Evolutionary conservation across 2,329 filamentous ascomycete species (phyloP).

Genomic region (Colletotrichum liriopes): DNA sequence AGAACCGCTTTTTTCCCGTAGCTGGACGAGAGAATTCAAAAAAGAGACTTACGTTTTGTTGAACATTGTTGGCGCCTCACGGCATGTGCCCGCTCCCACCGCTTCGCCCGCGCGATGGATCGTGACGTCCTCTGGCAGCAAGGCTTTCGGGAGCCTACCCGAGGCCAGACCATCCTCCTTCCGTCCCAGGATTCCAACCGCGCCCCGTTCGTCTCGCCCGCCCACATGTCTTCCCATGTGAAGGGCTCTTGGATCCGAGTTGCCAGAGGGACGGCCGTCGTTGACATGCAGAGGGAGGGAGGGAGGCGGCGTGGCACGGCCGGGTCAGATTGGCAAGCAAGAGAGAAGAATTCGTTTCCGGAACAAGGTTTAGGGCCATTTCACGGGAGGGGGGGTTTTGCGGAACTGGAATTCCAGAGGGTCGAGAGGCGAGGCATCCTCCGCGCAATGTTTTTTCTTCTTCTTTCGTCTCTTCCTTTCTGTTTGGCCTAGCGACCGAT

Average conservation of each 20-base stretch:
- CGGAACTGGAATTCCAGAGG: too few species aligned
- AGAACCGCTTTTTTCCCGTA: background rate
- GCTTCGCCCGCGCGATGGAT: too few species aligned
- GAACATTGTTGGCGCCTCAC: background rate
- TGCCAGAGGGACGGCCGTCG: background rate
- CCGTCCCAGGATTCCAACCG: too few species aligned
- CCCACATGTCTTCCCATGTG: background rate
- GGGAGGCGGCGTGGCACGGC: background rate
- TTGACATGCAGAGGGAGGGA: slow-evolving; percentile 15
- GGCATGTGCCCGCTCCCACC: background rate
- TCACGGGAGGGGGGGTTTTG: too few species aligned
- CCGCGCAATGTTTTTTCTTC: too few species aligned
- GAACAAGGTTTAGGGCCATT: too few species aligned
- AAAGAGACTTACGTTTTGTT: background rate
- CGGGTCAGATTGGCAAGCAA: background rate
- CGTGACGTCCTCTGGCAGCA: background rate
- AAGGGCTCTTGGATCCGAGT: background rate
- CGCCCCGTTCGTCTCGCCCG: too few species aligned
- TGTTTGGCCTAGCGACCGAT: too few species aligned
- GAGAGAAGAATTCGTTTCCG: background rate
- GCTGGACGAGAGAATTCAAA: background rate
- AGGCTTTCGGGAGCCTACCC: too few species aligned
- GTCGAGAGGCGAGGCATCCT: too few species aligned
- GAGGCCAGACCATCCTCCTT: background rate
- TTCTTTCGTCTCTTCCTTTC: too few species aligned